Base-by-base conservation (phyloP, 2,329 filamentous ascomycete genomes). In the Hypoxylon sp. region DNA sequence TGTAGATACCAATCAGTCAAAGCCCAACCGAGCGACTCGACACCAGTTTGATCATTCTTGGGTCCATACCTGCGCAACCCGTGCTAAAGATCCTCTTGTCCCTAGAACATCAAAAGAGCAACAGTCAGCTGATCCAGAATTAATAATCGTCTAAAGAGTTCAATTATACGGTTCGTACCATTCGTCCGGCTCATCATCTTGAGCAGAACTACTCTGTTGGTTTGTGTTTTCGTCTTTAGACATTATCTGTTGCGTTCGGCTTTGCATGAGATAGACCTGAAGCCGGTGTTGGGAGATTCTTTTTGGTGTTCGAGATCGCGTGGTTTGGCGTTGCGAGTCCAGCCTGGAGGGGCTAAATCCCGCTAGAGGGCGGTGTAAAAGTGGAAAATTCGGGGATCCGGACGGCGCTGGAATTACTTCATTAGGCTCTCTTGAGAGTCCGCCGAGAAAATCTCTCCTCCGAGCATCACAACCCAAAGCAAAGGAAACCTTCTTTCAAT, bases 21-120 rank as follows among this genome's bases (percentile, higher is more conserved):
- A 27, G 37, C 25, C 30, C 14, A 27, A 37, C 16, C 14, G 37
- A 41, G 2, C 30, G 30, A 41, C 37, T 32, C 37, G 29, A 53
- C 46, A 32, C n/a, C 21, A 12, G 37, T 27, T 14, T 54, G 14
- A 41, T 21, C 8, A 29, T 46, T 46, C 2, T 32, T 12, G 19
- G n/a, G n/a, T 30, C 32, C 21, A 57, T 69, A 97, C 95, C 90
- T 80, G 94, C 88, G 76, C 95, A 98, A 63, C 95, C 96, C 2
- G 95, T 98, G 83, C 93, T 97, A 83, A 93, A 97, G 79, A 98
- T 98, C 77, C 96, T 87, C 86, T 97, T 95, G 83, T 98, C 94
- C 95, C 95, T 98, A 77, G 63, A 72, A 41, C 61, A 67, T 58
- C 21, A 52, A 46, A 6, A 34, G 25, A 34, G 25, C 25, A 16